These are phyloP conservation scores for Alternaria ventricosa DNA, from an alignment of 2,329 filamentous ascomycete genomes.

Conservation along the genomic window DNA sequence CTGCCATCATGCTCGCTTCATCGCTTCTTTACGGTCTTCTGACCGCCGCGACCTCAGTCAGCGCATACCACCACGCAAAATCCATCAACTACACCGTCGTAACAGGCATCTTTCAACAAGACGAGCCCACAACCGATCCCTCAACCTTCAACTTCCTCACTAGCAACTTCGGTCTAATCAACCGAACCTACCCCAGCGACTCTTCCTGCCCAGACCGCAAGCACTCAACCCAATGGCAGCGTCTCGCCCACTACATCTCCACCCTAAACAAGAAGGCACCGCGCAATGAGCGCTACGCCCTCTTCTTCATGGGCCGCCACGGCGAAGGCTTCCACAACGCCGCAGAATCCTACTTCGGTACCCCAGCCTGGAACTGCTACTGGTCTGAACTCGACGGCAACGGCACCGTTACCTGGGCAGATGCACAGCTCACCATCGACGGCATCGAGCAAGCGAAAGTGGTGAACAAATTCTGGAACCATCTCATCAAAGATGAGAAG, in stretches of 20 bases:
- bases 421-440: slow-evolving; percentile 65
- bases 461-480: slow-evolving; percentile 66
- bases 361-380: slow-evolving; percentile 73
- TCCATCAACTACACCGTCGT: slow-evolving; percentile 67
- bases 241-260: slow-evolving; percentile 65
- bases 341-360: slow-evolving; percentile 71
- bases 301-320: slow-evolving; percentile 73
- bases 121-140: slow-evolving; percentile 63
- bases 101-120: slow-evolving; percentile 69
- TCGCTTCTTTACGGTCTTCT: slow-evolving; percentile 24
- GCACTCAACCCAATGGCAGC: slow-evolving; percentile 67
- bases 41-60: slow-evolving; percentile 21
- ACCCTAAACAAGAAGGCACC: slow-evolving; percentile 58
- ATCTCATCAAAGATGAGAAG: slow-evolving; percentile 56
- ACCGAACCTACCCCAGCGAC: slow-evolving; percentile 67
- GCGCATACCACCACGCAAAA: slow-evolving; percentile 23
- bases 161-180: slow-evolving; percentile 70
- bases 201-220: slow-evolving; percentile 40
- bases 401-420: slow-evolving; percentile 66
- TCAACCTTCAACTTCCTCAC: slow-evolving; percentile 57
- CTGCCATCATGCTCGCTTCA: slow-evolving; percentile 21
- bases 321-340: slow-evolving; percentile 72
- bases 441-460: slow-evolving; percentile 65
- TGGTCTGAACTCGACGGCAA: slow-evolving; percentile 71
- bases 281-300: slow-evolving; percentile 65